Evolutionary conservation across 352 stramenopile species (phyloP).

Genomic region (Phytophthora pseudosyringae): DNA sequence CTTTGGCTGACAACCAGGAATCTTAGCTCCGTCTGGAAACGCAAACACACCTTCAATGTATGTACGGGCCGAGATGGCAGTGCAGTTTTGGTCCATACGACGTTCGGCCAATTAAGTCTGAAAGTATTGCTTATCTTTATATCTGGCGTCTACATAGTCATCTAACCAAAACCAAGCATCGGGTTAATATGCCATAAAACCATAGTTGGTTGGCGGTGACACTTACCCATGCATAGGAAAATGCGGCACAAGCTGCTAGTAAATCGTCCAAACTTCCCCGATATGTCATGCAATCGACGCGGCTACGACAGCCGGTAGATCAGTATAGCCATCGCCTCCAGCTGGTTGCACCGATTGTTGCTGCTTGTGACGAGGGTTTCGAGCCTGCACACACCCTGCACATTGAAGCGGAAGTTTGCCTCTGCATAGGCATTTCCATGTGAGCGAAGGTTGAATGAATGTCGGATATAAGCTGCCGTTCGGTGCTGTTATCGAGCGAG

Average conservation of each 20-base stretch:
- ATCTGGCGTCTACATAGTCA: not conserved
- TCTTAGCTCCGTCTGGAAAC: not conserved
- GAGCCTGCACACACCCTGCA: not conserved
- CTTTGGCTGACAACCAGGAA: not conserved
- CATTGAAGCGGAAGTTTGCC: not conserved
- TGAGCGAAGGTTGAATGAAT: not conserved
- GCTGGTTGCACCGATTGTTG: not conserved
- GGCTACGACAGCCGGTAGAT: not conserved
- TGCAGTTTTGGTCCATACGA: not conserved
- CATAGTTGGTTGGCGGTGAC: not conserved
- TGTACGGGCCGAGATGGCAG: not conserved
- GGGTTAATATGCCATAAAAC: not conserved
- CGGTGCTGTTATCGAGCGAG: not conserved
- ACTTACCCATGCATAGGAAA: constrained; percentile 3
- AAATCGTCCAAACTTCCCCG: not conserved
- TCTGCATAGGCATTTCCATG: not conserved
- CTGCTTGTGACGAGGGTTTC: not conserved
- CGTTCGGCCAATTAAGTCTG: not conserved
- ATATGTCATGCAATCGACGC: not conserved
- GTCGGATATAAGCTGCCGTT: not conserved
- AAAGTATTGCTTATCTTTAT: constrained; percentile 1
- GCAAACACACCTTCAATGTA: not conserved
- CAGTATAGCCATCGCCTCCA: not conserved
- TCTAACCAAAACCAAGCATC: not conserved
- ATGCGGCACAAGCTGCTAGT: constrained; percentile 1